Conservation (phyloP, 495 filamentous ascomycete genomes). For the Aspergillus conjunctus region DNA sequence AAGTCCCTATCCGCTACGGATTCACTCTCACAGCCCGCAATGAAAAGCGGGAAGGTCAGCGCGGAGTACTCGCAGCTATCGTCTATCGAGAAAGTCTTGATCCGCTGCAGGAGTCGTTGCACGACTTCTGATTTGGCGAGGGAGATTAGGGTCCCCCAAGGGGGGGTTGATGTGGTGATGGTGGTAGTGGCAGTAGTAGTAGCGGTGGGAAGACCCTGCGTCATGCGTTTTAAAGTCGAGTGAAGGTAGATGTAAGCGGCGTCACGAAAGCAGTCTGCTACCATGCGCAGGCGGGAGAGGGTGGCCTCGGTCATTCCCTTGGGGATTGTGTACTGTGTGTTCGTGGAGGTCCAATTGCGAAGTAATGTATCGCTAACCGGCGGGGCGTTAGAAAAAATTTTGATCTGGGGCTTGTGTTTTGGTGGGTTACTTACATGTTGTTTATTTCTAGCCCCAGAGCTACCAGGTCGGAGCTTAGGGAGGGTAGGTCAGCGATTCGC, state of each 20-base stretch:
- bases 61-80: constrained; percentile 48
- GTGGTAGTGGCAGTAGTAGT: background rate
- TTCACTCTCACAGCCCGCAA: constrained; percentile 42
- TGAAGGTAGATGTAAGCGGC: constrained; percentile 48
- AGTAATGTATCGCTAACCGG: constrained; percentile 40
- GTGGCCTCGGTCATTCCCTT: constrained; percentile 33
- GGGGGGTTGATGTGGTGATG: background rate
- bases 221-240: constrained; percentile 42
- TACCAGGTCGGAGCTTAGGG: constrained; percentile 27
- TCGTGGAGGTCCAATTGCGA: constrained; percentile 38
- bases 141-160: constrained; percentile 27
- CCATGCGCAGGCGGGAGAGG: constrained; percentile 43
- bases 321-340: constrained; percentile 37
- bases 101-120: constrained; percentile 32
- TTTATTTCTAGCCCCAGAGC: constrained; percentile 35
- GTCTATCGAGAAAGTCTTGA: constrained; percentile 36
- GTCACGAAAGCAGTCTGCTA: constrained; percentile 50
- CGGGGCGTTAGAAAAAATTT: background rate
- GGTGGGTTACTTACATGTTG: constrained; percentile 33
- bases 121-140: constrained; percentile 36
- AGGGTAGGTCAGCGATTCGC: constrained; percentile 40
- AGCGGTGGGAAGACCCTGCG: constrained; percentile 1
- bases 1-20: constrained; percentile 29
- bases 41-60: constrained; percentile 48
- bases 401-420: background rate